Percentiles rank a stretch among this genome's conserved stretches.
phyloP scores from a whole-genome alignment of 1,284 basidiomycete species.

The Marasmius fiardii region DNA sequence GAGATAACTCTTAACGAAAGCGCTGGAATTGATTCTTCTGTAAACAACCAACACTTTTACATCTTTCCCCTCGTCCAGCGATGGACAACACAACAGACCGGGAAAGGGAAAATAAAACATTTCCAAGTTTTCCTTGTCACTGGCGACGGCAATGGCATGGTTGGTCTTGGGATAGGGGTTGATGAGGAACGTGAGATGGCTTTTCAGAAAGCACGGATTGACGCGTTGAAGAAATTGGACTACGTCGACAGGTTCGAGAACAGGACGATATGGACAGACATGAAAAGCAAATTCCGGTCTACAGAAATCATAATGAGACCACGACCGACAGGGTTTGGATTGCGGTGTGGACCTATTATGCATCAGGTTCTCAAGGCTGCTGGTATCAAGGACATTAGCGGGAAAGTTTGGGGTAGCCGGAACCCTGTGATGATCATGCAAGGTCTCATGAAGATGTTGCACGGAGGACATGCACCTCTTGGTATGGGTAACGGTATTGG shows the following conservation, averaged over 20 bases:
- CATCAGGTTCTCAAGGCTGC: conserved; percentile 90
- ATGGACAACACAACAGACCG: conserved; percentile 77
- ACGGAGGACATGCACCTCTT: conserved; percentile 70
- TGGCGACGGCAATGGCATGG: conserved; percentile 84
- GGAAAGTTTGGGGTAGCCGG: conserved; percentile 91
- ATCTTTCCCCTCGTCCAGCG: conserved; percentile 57
- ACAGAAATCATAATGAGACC: conserved; percentile 84
- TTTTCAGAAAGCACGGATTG: conserved; percentile 60
- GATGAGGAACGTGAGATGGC: conserved; percentile 42
- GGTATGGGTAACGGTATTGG: conserved; percentile 77
- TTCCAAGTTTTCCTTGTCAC: conserved; percentile 73
- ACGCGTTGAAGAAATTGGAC: conserved; percentile 87
- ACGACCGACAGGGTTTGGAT: conserved; percentile 90
- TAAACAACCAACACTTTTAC: conserved; percentile 37
- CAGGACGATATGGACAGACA: conserved; percentile 88
- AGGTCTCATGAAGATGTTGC: conserved; percentile 61
- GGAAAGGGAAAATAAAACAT: conserved; percentile 79
- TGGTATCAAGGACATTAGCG: conserved; percentile 92
- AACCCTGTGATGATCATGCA: conserved; percentile 69
- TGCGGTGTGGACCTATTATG: conserved; percentile 86
- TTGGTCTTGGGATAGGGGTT: conserved; percentile 90
- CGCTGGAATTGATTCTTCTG: conserved; percentile 15
- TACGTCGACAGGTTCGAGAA: conserved; percentile 86
- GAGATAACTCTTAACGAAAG: conserved; percentile 23
- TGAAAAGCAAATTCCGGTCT: conserved; percentile 83